These are phyloP conservation scores for Amylostereum areolatum DNA, from an alignment of 1,284 basidiomycete species.

Conservation along the genomic window DNA sequence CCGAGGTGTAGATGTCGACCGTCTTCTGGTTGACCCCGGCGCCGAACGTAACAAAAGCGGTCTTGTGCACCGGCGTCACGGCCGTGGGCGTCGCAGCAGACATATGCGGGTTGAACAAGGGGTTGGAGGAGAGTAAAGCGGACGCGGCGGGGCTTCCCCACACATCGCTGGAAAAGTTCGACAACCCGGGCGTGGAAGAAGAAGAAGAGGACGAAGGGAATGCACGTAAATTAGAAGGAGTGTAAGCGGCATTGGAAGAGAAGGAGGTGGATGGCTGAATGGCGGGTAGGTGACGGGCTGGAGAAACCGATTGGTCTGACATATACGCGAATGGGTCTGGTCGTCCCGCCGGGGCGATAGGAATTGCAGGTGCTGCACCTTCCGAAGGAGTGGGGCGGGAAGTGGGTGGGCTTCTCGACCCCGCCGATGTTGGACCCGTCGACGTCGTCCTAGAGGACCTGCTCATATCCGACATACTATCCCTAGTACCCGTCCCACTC, in stretches of 20 bases:
- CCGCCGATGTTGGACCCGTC: neutral
- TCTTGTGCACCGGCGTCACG: conserved; percentile 47
- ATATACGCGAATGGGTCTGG: conserved; percentile 47
- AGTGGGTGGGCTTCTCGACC: neutral
- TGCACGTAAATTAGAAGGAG: neutral
- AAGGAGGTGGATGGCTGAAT: conserved; percentile 14
- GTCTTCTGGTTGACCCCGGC: conserved; percentile 80
- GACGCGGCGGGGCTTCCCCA: conserved; percentile 6
- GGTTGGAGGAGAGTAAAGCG: conserved; percentile 1
- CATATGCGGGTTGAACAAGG: neutral
- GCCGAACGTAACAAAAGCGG: conserved; percentile 78
- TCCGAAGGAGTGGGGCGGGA: neutral
- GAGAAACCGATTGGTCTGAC: conserved; percentile 18
- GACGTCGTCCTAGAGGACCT: neutral
- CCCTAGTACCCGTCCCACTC: neutral
- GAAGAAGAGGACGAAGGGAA: neutral
- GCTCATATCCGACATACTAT: neutral
- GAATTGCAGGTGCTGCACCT: neutral
- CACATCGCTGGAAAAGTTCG: neutral
- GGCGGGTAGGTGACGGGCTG: conserved; percentile 12
- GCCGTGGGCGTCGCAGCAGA: conserved; percentile 2
- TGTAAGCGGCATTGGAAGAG: neutral
- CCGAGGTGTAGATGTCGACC: conserved; percentile 70
- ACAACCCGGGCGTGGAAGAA: neutral
- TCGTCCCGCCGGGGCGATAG: neutral